Percentiles rank a stretch among this genome's conserved stretches.
These are phyloP conservation scores for Penicillium riverlandense DNA, from an alignment of 495 filamentous ascomycete species.

Conservation along the genomic window DNA sequence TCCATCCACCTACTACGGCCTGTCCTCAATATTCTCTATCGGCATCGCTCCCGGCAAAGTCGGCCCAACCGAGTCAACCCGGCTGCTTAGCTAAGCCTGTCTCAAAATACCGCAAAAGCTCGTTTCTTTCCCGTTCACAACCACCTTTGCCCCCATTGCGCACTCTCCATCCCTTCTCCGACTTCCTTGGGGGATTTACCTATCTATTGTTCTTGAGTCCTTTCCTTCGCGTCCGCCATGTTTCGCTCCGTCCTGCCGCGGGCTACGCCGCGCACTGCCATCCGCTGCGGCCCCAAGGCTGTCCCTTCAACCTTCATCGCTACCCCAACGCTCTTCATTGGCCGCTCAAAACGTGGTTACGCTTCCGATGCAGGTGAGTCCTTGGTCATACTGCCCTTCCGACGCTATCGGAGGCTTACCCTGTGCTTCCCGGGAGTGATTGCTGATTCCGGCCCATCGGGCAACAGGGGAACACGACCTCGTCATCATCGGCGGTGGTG, in stretches of 20 bases:
- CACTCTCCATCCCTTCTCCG: slow-evolving; percentile 19
- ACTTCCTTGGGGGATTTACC: slow-evolving; percentile 22
- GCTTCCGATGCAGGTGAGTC: slow-evolving; percentile 72
- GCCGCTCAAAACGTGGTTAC: slow-evolving; percentile 61
- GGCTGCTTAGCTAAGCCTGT: slow-evolving; percentile 18
- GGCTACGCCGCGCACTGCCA: slow-evolving; percentile 57
- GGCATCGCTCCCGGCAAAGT: slow-evolving; percentile 10
- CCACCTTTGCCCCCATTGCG: slow-evolving; percentile 16
- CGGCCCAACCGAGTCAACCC: slow-evolving; percentile 16
- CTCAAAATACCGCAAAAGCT: slow-evolving; percentile 24
- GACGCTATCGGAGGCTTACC: not conserved
- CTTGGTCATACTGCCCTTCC: not conserved
- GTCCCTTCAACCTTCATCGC: slow-evolving; percentile 50
- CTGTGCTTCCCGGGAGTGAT: slow-evolving; percentile 15
- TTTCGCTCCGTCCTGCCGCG: slow-evolving; percentile 65
- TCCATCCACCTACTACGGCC: not conserved
- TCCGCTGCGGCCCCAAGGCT: slow-evolving; percentile 39
- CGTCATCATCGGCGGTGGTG: slow-evolving; percentile 94
- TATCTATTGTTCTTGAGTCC: slow-evolving; percentile 11
- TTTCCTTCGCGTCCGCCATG: slow-evolving; percentile 45
- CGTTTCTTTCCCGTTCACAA: slow-evolving; percentile 25
- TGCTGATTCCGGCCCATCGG: slow-evolving; percentile 17
- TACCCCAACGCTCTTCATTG: slow-evolving; percentile 47
- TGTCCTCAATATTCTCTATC: not conserved
- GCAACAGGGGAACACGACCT: slow-evolving; percentile 77